Evolutionary conservation across 139 green algal species (phyloP).

Genomic region (Monoraphidium neglectum): DNA sequence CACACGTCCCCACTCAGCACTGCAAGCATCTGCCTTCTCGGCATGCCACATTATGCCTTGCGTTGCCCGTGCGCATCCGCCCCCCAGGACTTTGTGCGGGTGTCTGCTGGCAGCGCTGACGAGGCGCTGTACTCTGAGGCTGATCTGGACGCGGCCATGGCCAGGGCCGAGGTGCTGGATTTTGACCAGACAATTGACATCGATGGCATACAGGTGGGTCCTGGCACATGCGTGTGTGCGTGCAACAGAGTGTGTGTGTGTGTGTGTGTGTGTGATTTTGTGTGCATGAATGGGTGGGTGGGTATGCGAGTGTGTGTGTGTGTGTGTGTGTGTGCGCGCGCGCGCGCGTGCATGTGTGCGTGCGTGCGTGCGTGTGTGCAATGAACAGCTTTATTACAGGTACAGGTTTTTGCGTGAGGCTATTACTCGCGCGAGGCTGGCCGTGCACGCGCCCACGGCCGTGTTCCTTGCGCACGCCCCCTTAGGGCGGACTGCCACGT

Average conservation of each 20-base stretch:
- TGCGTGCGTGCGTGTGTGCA: no score
- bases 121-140: constrained; percentile 81
- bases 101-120: constrained; percentile 48
- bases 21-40: background rate
- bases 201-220: constrained; percentile 72
- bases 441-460: no score
- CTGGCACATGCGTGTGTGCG: background rate
- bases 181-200: constrained; percentile 94
- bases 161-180: constrained; percentile 94
- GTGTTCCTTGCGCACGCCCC: no score
- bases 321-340: no score
- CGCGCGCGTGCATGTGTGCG: no score
- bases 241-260: background rate
- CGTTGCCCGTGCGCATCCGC: no score
- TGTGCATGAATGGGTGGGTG: no score
- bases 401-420: no score
- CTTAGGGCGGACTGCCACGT: no score
- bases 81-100: constrained; percentile 65
- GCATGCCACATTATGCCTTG: background rate
- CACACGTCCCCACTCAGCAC: constrained; percentile 19
- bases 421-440: no score
- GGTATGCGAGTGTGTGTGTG: no score
- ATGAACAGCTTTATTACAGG: no score
- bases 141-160: constrained; percentile 86
- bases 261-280: constrained; percentile 24